Conservation (phyloP, 768 basidiomycete genomes). For the Tricholomella constricta region DNA sequence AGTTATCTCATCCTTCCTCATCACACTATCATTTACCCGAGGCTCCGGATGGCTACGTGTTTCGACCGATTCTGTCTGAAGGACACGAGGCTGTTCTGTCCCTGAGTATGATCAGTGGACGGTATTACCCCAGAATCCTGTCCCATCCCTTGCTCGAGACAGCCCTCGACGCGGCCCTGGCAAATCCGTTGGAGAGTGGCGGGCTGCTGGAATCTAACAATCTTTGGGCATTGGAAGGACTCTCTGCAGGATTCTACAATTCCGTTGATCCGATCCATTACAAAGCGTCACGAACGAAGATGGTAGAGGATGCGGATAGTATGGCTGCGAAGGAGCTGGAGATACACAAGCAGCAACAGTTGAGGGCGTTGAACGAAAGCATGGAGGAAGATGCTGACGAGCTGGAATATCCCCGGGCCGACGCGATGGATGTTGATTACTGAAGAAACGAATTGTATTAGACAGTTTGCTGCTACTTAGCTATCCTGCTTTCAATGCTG, state of each 20-base stretch:
- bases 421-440: constrained; percentile 23
- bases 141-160: constrained; percentile 59
- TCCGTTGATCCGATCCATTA: constrained; percentile 68
- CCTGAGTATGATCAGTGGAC: constrained; percentile 70
- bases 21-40: constrained; percentile 50
- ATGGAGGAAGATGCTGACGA: constrained; percentile 17
- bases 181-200: constrained; percentile 32
- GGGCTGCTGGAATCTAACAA: constrained; percentile 46
- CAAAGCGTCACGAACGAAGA: constrained; percentile 50
- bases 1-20: constrained; percentile 24
- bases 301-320: constrained; percentile 65
- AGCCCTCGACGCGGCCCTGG: constrained; percentile 40
- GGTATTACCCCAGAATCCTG: constrained; percentile 79
- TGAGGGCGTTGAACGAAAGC: constrained; percentile 28
- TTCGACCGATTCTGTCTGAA: constrained; percentile 63
- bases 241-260: constrained; percentile 66
- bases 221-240: constrained; percentile 73
- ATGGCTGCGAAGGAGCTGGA: constrained; percentile 47
- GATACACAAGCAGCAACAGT: constrained; percentile 35
- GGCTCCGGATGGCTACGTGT: constrained; percentile 68
- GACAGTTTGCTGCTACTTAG: not conserved
- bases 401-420: constrained; percentile 14
- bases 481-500: not conserved
- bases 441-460: not conserved
- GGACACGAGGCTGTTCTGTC: constrained; percentile 69